Evolutionary conservation across 2,329 filamentous ascomycete genomes (phyloP).

Genomic region (Penicillium vulpinum): DNA sequence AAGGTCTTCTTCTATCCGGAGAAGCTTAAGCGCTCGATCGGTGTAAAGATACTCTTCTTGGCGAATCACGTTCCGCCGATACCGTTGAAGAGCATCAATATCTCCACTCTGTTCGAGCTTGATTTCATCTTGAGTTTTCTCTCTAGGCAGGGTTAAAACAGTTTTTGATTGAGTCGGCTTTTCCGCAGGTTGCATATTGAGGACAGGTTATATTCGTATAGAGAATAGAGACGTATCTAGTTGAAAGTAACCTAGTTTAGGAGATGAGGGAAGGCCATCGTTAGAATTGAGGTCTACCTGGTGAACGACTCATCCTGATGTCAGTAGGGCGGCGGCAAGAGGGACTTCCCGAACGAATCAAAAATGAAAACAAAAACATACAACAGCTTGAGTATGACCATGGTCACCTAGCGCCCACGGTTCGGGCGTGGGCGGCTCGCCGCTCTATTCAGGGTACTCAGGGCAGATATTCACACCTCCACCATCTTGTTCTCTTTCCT

Average conservation of each 20-base stretch:
- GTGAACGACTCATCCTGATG: slow-evolving; percentile 1
- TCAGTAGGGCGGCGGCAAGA: too few species aligned
- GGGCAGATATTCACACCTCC: background rate
- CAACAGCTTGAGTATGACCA: too few species aligned
- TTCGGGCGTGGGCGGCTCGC: too few species aligned
- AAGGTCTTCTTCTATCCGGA: background rate
- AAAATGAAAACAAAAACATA: too few species aligned
- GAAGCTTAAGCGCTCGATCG: background rate
- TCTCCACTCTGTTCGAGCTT: background rate
- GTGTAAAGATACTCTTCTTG: slow-evolving; percentile 9
- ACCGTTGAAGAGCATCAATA: background rate
- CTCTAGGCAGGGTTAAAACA: background rate
- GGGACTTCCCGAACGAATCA: too few species aligned
- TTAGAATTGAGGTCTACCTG: background rate
- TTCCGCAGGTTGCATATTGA: background rate
- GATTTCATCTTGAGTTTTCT: background rate
- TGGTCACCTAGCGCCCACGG: too few species aligned
- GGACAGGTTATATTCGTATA: background rate
- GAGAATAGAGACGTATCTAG: background rate
- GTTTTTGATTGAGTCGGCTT: background rate
- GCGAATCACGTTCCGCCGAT: background rate
- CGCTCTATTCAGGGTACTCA: too few species aligned
- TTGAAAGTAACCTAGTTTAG: too few species aligned
- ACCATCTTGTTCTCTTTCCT: background rate
- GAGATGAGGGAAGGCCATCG: background rate